Base-by-base conservation (phyloP, 352 stramenopile genomes). In the Stephanocyclus meneghinianus region DNA sequence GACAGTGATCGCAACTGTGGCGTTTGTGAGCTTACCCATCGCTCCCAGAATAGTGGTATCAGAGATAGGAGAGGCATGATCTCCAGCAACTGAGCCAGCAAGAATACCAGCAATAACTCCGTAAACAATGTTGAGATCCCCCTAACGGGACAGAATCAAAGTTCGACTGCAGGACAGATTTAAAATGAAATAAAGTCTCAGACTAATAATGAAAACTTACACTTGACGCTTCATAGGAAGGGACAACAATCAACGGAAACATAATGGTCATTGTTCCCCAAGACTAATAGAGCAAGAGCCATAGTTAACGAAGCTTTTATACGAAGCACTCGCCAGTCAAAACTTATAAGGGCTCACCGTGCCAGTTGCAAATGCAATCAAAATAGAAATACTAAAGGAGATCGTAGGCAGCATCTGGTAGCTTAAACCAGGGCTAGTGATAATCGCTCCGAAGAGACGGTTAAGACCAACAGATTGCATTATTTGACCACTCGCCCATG, bases 191-290 rank as follows among this genome's bases (percentile, higher is more conserved):
- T 21, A 29, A 9, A 15, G 45, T 26, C 44, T 18, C 18, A 10
- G 30, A 65, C 6, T 10, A 47, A 18, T 11, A 18, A 26, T 7
- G 30, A 10, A 18, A 16, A 57, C 63, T 71, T 50, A 61, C 63
- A 60, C 72, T 55, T 1, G 83, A 87, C 47, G 79, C 80, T 51
- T 80, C 47, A 60, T 90, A 92, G 6, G 83, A 78, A 32, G 87
- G 83, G 10, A 89, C 71, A 13, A 86, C 40, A 21, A 90, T 61
- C 21, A 92, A 72, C 60, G 87, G 87, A 55, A 91, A 90, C 64
- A 92, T 83, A 61, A 92, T 92, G 26, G 70, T 82, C 87, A 92
- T 92, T 2, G 83, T 90, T 61, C 87, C 87, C 85, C 85, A 92
- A 30, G 71, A 86, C 63, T 71, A 61, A 11, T 29, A 50, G 8